Evolutionary conservation across 345 rosid genomes (phyloP), one percentile per base, ranked within the genome.

Genomic region (Pelargonium nanum): DNA sequence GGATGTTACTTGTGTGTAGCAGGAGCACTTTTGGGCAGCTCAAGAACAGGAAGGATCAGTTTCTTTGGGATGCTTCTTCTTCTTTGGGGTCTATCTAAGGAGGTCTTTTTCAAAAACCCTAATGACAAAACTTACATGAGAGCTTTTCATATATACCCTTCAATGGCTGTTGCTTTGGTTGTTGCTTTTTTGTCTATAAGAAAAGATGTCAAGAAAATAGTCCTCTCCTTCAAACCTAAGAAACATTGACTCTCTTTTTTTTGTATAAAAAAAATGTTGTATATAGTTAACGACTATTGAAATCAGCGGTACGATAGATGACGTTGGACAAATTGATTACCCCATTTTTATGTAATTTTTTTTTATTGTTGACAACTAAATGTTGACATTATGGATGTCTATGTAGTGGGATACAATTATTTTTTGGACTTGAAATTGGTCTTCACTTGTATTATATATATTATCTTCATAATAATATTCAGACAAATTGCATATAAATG

Each of bases 1-100:
- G 96, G 98, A 24, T 71, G 93, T 74, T 85, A 81, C 72, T 68
- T 92, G 57, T 73, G 77, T 62, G 83, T 89, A n/a, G 83, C 76
- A 12, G 98, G 93, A 70, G 88, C 96, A 55, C 44, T 81, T 17
- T 48, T 84, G 4, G 76, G 86, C 65, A 59, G 80, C 12, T 1
- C 80, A 57, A 78, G 73, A 56, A 77, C 73, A 9, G 84, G 74
- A 1, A 79, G 93, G 57, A 65, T 87, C 62, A 81, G 85, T 76
- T 80, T 87, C 10, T 72, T 81, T 48, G 95, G 93, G 51, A 73
- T 77, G 22, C 78, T 85, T 58, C 72, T 89, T 28, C 71, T 83
- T 10, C 51, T 61, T 24, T 87, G 93, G 93, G 96, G 96, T 13
- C 78, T 81, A 64, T 24, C 59, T 12, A 69, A 74, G 61, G 89